Percentiles rank a stretch among this genome's conserved stretches.
These are phyloP conservation scores for Verticillium longisporum DNA, from an alignment of 2,329 filamentous ascomycete genomes.

Conservation along the genomic window DNA sequence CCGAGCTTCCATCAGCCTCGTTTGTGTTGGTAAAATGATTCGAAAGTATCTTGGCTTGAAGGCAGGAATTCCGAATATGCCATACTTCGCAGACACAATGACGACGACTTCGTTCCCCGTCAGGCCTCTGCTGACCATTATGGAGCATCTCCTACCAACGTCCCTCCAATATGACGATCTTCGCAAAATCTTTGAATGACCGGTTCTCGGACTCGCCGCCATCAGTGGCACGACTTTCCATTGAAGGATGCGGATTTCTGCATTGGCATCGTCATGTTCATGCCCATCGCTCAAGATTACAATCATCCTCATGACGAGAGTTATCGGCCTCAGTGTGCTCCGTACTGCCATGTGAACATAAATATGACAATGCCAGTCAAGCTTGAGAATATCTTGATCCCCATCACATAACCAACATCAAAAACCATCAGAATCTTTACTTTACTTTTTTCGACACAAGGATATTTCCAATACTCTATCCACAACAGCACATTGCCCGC, in stretches of 20 bases:
- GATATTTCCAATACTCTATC: too few relatives aligned
- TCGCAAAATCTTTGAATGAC: not conserved
- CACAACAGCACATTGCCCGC: not conserved
- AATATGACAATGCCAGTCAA: too few relatives aligned
- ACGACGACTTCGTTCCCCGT: not conserved
- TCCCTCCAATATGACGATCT: not conserved
- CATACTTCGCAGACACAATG: not conserved
- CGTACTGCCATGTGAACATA: not conserved
- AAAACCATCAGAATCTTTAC: not conserved
- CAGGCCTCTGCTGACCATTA: not conserved
- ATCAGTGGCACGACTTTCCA: not conserved
- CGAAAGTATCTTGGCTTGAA: too few relatives aligned
- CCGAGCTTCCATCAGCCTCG: too few relatives aligned
- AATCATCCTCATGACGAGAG: too few relatives aligned
- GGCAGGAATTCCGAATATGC: too few relatives aligned
- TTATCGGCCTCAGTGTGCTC: too few relatives aligned
- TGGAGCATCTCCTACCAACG: not conserved
- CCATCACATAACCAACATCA: not conserved
- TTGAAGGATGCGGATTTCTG: not conserved
- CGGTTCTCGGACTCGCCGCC: not conserved
- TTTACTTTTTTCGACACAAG: not conserved
- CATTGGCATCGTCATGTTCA: not conserved
- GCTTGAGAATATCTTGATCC: too few relatives aligned
- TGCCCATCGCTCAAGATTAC: not conserved
- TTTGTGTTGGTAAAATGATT: too few relatives aligned